These are phyloP conservation scores for Aspergillus sojae DNA, from an alignment of 2,329 filamentous ascomycete species.

Conservation along the genomic window DNA sequence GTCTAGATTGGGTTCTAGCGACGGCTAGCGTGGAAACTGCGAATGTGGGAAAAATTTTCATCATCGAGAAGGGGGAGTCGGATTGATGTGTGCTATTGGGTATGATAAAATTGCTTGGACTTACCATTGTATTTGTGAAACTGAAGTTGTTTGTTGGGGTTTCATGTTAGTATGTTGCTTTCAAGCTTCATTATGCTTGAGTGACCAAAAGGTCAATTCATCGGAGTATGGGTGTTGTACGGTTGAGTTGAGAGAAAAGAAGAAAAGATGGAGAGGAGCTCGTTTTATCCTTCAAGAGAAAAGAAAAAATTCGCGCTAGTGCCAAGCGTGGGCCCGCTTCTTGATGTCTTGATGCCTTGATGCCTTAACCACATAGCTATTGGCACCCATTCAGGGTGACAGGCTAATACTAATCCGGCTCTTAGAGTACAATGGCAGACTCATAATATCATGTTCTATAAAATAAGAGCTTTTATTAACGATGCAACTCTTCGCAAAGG, in stretches of 20 bases:
- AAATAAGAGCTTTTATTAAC: background rate
- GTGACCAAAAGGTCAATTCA: background rate
- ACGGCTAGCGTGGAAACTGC: slow-evolving; percentile 45
- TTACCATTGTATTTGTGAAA: background rate
- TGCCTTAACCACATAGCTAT: slow-evolving; percentile 6
- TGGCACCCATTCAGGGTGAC: background rate
- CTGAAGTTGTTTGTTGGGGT: background rate
- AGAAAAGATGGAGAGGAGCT: background rate
- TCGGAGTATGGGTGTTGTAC: background rate
- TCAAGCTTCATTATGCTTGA: slow-evolving; percentile 12
- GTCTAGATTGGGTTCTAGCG: slow-evolving; percentile 39
- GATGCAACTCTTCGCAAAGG: background rate
- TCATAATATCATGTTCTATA: background rate
- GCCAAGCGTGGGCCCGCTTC: slow-evolving; percentile 3
- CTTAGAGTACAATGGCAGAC: background rate
- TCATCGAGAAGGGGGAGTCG: slow-evolving; percentile 28
- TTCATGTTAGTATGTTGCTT: background rate
- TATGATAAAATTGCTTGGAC: background rate
- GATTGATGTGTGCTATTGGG: background rate
- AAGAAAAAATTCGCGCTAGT: slow-evolving; percentile 10
- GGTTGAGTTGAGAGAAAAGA: background rate
- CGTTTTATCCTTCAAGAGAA: slow-evolving; percentile 5
- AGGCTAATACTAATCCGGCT: background rate
- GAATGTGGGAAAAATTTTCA: slow-evolving; percentile 48
- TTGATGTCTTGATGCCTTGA: slow-evolving; percentile 2